These are phyloP conservation scores for Linanthus parryae DNA, from an alignment of 148 eudicot species.

Conservation along the genomic window DNA sequence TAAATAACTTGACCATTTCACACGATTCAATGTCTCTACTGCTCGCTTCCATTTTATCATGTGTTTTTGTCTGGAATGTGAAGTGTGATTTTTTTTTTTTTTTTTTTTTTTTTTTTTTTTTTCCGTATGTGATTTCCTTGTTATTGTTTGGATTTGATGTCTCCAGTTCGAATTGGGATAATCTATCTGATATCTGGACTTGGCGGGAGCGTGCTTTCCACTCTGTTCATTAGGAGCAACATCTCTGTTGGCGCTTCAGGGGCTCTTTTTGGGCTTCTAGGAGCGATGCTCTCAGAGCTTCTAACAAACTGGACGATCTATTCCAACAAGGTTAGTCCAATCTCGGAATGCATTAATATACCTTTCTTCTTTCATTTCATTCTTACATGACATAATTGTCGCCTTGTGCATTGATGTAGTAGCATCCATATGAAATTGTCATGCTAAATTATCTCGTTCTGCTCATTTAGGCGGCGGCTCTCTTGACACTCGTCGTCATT, in stretches of 20 bases:
- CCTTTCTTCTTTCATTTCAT: not conserved
- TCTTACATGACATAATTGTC: not conserved
- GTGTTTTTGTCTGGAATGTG: too few relatives aligned
- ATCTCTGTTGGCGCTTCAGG: constrained; percentile 79
- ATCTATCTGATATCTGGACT: constrained; percentile 67
- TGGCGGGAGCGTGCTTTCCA: constrained; percentile 58
- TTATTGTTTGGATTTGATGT: not conserved
- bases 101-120: too few relatives aligned
- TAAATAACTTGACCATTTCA: too few relatives aligned
- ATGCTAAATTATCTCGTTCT: too few relatives aligned
- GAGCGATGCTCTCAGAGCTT: constrained; percentile 79
- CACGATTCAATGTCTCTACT: too few relatives aligned
- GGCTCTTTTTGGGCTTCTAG: constrained; percentile 76
- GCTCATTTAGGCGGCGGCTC: constrained; percentile 43
- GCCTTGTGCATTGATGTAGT: not conserved
- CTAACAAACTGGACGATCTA: constrained; percentile 75
- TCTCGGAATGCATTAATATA: not conserved
- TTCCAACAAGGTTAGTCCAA: constrained; percentile 40
- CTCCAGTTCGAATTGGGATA: constrained; percentile 51
- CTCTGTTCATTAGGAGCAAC: constrained; percentile 35
- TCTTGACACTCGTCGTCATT: constrained; percentile 33
- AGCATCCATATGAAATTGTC: not conserved
- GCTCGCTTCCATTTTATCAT: too few relatives aligned
- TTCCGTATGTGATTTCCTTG: too few relatives aligned
- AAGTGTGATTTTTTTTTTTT: too few relatives aligned